These are phyloP conservation scores for Lizonia empirigonia DNA, from an alignment of 2,329 filamentous ascomycete genomes.

Conservation along the genomic window DNA sequence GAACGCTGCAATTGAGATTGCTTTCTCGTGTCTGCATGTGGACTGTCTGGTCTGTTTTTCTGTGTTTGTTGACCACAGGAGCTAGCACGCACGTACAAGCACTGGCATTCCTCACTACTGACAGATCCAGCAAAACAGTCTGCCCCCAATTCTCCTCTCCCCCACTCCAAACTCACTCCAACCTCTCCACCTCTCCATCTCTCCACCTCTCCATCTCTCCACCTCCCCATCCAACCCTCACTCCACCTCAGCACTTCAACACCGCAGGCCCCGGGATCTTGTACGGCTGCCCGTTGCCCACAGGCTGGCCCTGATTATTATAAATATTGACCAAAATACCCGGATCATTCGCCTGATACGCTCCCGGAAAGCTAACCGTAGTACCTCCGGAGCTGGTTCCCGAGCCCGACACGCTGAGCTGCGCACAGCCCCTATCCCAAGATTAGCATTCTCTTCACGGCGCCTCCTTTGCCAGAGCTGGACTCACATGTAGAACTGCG, in stretches of 20 bases:
- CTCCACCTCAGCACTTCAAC: constrained; percentile 53
- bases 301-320: constrained; percentile 22
- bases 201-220: not conserved
- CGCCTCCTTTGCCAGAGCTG: too few species aligned
- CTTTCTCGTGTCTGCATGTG: not conserved
- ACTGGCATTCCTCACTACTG: too few species aligned
- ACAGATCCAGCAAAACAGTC: too few species aligned
- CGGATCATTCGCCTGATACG: constrained; percentile 38
- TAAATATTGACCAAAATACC: constrained; percentile 44
- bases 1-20: constrained; percentile 5
- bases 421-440: constrained; percentile 47
- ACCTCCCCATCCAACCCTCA: not conserved
- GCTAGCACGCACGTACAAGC: too few species aligned
- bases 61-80: too few species aligned
- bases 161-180: not conserved
- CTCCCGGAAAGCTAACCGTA: constrained; percentile 41
- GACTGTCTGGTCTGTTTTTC: too few species aligned
- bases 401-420: constrained; percentile 39
- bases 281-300: constrained; percentile 45
- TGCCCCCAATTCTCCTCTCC: too few species aligned
- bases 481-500: constrained; percentile 51
- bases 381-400: constrained; percentile 25
- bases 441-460: too few species aligned
- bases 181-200: not conserved
- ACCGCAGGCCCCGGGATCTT: constrained; percentile 57